A percentile compares a stretch with the other conserved stretches of the same genome.
Conservation (phyloP, 805 yeast species). For the Ogataea paraovalis region DNA sequence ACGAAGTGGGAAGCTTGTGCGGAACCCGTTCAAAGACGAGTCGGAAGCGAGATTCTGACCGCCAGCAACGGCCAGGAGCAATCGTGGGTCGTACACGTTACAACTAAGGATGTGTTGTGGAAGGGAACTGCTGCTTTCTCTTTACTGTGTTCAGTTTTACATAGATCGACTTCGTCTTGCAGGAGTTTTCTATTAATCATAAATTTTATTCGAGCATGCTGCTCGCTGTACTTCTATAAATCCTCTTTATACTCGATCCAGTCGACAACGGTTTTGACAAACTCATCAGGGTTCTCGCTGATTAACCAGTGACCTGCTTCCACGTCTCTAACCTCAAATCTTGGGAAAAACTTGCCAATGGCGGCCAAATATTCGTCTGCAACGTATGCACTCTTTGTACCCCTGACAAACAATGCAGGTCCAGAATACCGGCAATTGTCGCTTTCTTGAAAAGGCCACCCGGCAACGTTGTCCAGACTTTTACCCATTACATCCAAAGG, state of each 20-base stretch:
- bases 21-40: neutral
- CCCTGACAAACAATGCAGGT: conserved; percentile 77
- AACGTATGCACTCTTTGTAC: conserved; percentile 68
- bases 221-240: neutral
- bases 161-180: too few species aligned
- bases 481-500: conserved; percentile 71
- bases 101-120: neutral
- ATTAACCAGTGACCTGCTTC: conserved; percentile 93
- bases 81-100: neutral
- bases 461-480: conserved; percentile 62
- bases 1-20: neutral
- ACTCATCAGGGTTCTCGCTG: conserved; percentile 78
- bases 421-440: conserved; percentile 53
- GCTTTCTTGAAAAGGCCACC: conserved; percentile 66
- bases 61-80: neutral
- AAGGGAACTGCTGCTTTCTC: too few species aligned
- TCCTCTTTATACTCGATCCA: conserved; percentile 48
- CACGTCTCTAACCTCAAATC: conserved; percentile 66
- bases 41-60: neutral
- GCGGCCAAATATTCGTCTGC: conserved; percentile 76
- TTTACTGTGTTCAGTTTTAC: too few species aligned
- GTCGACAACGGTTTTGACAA: conserved; percentile 56
- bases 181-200: too few species aligned
- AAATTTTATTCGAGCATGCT: too few species aligned
- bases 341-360: conserved; percentile 76